Conservation (phyloP, 805 yeast species). For the Grigorovia jiainica region DNA sequence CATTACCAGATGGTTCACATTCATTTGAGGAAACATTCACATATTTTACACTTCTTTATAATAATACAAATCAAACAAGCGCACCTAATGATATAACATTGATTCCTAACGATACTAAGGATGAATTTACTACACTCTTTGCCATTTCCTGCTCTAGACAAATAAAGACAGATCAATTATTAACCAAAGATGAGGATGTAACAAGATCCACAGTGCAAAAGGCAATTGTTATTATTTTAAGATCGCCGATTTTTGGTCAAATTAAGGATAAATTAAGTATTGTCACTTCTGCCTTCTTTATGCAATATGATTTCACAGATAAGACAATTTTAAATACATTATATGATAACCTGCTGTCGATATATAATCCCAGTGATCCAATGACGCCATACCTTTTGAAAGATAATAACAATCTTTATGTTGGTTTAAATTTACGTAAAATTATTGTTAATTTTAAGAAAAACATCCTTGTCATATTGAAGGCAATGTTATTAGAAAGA, state of each 20-base stretch:
- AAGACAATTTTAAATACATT: slow-evolving; percentile 56
- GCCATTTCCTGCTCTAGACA: slow-evolving; percentile 93
- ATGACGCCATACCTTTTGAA: slow-evolving; percentile 9
- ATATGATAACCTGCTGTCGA: slow-evolving; percentile 51
- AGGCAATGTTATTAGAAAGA: slow-evolving; percentile 68
- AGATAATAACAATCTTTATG: slow-evolving; percentile 35
- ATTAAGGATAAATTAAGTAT: slow-evolving; percentile 84
- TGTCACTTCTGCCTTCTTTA: slow-evolving; percentile 76
- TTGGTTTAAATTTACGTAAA: slow-evolving; percentile 66
- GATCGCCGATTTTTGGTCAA: slow-evolving; percentile 81
- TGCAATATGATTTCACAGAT: slow-evolving; percentile 71
- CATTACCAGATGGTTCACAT: slow-evolving; percentile 93
- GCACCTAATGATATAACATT: slow-evolving; percentile 34
- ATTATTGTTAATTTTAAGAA: slow-evolving; percentile 49
- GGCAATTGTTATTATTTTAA: slow-evolving; percentile 75
- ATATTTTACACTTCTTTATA: slow-evolving; percentile 74
- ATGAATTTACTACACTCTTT: slow-evolving; percentile 60
- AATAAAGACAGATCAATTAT: slow-evolving; percentile 51
- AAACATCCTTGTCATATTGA: slow-evolving; percentile 57
- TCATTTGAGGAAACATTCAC: slow-evolving; percentile 88
- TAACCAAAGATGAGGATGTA: slow-evolving; percentile 48
- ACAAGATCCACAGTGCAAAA: slow-evolving; percentile 88
- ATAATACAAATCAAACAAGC: slow-evolving; percentile 34
- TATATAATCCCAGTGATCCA: slow-evolving; percentile 30
- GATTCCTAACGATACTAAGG: slow-evolving; percentile 26